Evolutionary conservation across 1,139 yeast genomes (phyloP).

Genomic region (Pichia sp.): DNA sequence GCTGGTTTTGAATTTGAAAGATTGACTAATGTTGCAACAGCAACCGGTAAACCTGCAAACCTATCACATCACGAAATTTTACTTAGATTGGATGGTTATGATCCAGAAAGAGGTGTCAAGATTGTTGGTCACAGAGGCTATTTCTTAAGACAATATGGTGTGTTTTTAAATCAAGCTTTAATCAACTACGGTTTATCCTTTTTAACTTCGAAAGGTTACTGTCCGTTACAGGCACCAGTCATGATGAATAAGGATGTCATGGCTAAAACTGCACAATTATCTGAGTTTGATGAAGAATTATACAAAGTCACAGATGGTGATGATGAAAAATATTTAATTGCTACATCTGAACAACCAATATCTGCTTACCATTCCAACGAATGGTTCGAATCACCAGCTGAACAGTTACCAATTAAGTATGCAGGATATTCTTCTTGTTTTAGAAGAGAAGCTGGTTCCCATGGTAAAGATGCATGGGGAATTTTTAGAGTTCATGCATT

Average conservation of each 20-base stretch:
- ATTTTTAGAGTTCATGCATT: conserved; percentile 98
- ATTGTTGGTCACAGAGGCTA: conserved; percentile 98
- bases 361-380: conserved; percentile 96
- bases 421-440: conserved; percentile 98
- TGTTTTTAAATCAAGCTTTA: conserved; percentile 93
- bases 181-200: conserved; percentile 91
- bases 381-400: conserved; percentile 97
- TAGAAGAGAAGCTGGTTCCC: conserved; percentile 99
- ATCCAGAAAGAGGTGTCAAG: conserved; percentile 97
- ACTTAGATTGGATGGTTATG: conserved; percentile 92
- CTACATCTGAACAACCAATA: conserved; percentile 98
- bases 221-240: conserved; percentile 95
- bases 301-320: conserved; percentile 96
- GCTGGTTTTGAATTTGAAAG: conserved; percentile 44
- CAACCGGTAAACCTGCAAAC: conserved; percentile 66
- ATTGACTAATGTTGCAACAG: conserved; percentile 58
- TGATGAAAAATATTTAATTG: conserved; percentile 95
- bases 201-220: conserved; percentile 69
- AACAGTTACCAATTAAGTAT: conserved; percentile 90
- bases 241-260: conserved; percentile 99
- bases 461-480: conserved; percentile 99
- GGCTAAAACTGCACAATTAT: conserved; percentile 98
- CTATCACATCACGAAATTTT: conserved; percentile 94
- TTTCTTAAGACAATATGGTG: conserved; percentile 91
- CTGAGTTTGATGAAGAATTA: conserved; percentile 95